Percentiles rank a stretch among this genome's conserved stretches.
Conservation (phyloP, 257 asterid species). For the Primulina eburnea region DNA sequence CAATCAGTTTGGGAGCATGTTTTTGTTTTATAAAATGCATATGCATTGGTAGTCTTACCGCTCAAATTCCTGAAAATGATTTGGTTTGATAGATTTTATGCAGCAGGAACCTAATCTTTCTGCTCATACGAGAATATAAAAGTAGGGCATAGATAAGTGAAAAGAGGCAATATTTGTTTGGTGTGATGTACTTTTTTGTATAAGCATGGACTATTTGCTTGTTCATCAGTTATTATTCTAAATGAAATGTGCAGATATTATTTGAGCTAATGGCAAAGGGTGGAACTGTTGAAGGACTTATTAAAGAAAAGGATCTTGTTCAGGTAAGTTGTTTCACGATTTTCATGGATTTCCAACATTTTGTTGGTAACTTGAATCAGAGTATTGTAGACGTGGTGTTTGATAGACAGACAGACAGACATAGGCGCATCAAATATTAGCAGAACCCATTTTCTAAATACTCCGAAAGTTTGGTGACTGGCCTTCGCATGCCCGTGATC, state of each 20-base stretch:
- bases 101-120: neutral
- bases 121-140: neutral
- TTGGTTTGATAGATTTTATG: neutral
- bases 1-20: neutral
- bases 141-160: neutral
- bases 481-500: neutral
- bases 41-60: neutral
- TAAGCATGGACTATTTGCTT: neutral
- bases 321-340: conserved; percentile 60
- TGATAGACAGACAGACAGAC: neutral
- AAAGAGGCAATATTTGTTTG: conserved; percentile 7
- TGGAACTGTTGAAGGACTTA: conserved; percentile 87
- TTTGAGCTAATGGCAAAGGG: conserved; percentile 87
- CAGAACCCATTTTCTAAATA: neutral
- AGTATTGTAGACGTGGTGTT: neutral
- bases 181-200: neutral
- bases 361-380: conserved; percentile 1
- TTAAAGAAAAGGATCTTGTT: conserved; percentile 87
- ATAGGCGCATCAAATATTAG: neutral
- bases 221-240: conserved; percentile 16
- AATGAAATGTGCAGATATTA: conserved; percentile 55
- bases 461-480: neutral
- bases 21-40: conserved; percentile 1
- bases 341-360: conserved; percentile 3
- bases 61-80: neutral